Percentiles rank a stretch among this genome's conserved stretches.
These are phyloP conservation scores for Luffa aegyptiaca DNA, from an alignment of 306 rosid species.

Conservation along the genomic window DNA sequence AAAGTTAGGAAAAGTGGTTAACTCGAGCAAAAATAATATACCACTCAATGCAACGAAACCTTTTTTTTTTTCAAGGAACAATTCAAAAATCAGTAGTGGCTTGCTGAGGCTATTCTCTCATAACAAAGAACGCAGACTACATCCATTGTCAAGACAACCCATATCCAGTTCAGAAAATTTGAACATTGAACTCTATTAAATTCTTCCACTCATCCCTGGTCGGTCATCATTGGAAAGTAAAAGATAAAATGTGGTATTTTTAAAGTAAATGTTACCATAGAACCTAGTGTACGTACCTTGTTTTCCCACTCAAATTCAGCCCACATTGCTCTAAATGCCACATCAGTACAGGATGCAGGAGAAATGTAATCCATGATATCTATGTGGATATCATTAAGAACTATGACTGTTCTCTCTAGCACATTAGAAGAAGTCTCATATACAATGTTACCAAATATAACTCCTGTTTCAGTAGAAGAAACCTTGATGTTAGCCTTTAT, in stretches of 20 bases:
- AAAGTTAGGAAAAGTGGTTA: not conserved
- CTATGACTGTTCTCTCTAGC: constrained; percentile 86
- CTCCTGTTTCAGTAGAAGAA: constrained; percentile 97
- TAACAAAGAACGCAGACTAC: not conserved
- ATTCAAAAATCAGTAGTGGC: not conserved
- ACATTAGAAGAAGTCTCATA: constrained; percentile 90
- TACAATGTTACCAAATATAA: constrained; percentile 91
- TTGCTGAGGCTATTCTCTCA: not conserved
- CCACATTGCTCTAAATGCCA: constrained; percentile 96
- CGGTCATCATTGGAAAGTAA: not conserved
- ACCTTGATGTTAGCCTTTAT: constrained; percentile 97
- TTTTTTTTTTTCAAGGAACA: not conserved
- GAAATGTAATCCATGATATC: constrained; percentile 99
- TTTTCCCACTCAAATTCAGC: constrained; percentile 99
- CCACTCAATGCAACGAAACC: not conserved
- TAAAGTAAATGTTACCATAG: constrained; percentile 13
- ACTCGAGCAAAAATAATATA: not conserved
- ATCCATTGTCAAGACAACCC: not conserved
- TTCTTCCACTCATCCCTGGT: not conserved
- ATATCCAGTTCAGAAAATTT: not conserved
- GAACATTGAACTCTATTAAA: not conserved
- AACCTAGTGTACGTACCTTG: constrained; percentile 43
- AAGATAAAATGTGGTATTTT: not conserved
- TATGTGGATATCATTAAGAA: constrained; percentile 95
- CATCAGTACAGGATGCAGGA: constrained; percentile 91